Evolutionary conservation across 2,329 filamentous ascomycete species (phyloP).

Genomic region (Ceratocystiopsis brevicomis): DNA sequence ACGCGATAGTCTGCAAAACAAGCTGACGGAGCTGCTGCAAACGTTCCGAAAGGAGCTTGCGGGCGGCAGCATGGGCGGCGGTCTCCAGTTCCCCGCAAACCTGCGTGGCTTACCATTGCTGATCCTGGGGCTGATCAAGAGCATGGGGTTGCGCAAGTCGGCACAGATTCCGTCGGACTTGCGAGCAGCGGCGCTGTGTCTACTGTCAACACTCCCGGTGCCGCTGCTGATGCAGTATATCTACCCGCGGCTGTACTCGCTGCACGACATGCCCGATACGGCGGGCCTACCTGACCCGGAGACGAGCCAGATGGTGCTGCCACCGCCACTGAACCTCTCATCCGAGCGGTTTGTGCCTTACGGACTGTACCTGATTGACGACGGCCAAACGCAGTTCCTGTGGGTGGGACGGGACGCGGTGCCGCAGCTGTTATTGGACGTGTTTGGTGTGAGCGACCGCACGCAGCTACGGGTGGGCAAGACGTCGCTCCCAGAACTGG

Average conservation of each 20-base stretch:
- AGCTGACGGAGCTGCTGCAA: constrained; percentile 78
- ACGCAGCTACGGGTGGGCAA: constrained; percentile 82
- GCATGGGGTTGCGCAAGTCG: constrained; percentile 81
- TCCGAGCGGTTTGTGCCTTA: constrained; percentile 77
- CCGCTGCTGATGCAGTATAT: constrained; percentile 88
- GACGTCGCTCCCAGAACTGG: constrained; percentile 64
- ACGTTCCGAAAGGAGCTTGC: constrained; percentile 96
- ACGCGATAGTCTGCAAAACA: constrained; percentile 74
- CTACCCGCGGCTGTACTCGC: constrained; percentile 64
- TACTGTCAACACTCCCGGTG: constrained; percentile 82
- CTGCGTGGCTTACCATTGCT: constrained; percentile 72
- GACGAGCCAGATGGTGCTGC: constrained; percentile 77
- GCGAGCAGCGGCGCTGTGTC: constrained; percentile 76
- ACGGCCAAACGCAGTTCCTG: constrained; percentile 92
- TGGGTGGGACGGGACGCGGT: constrained; percentile 92
- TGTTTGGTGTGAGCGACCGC: constrained; percentile 75
- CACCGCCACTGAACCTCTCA: constrained; percentile 67
- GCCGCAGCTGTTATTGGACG: constrained; percentile 69
- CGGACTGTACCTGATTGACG: constrained; percentile 88
- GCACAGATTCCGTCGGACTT: constrained; percentile 88
- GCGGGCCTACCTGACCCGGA: constrained; percentile 70
- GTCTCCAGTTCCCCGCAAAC: constrained; percentile 86
- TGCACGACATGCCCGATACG: constrained; percentile 92
- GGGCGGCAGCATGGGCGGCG: constrained; percentile 86
- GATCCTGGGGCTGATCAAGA: constrained; percentile 90